phyloP scores from a whole-genome alignment of 176 grass and related monocot species.

The Carex parvula region DNA sequence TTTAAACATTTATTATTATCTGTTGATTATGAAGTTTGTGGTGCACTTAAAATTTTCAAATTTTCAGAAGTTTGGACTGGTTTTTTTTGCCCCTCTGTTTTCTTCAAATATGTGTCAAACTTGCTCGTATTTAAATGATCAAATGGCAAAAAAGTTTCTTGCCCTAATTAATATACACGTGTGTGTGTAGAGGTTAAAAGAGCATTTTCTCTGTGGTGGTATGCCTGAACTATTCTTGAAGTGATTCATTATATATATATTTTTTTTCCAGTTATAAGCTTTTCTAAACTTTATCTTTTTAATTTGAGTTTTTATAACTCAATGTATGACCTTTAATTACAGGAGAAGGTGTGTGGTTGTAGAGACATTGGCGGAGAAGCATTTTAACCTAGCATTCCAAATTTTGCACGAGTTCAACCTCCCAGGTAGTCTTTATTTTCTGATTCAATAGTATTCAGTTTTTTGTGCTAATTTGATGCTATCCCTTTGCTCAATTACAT shows the following conservation, averaged over 20 bases:
- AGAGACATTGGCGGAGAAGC: slow-evolving; percentile 85
- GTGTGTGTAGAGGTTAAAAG: background rate
- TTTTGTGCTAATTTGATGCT: background rate
- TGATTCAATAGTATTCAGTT: slow-evolving; percentile 1
- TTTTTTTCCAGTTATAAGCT: background rate
- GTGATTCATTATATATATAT: background rate
- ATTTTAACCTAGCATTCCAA: slow-evolving; percentile 93
- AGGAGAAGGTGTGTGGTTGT: slow-evolving; percentile 91
- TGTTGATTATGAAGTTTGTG: background rate
- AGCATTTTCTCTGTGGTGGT: background rate
- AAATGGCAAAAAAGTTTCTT: background rate
- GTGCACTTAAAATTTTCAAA: background rate
- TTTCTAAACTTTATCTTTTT: background rate
- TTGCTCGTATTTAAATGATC: background rate
- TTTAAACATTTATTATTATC: slow-evolving; percentile 26
- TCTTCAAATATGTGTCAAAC: background rate
- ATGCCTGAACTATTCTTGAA: slow-evolving; percentile 7
- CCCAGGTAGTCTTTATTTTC: slow-evolving; percentile 48
- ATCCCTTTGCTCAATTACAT: background rate
- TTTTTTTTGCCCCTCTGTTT: background rate
- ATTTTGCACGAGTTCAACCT: slow-evolving; percentile 90
- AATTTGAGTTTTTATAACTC: background rate
- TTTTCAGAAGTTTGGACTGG: slow-evolving; percentile 7
- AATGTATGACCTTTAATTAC: slow-evolving; percentile 27
- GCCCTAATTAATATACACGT: background rate